Evolutionary conservation across 1,139 yeast species (phyloP), one percentile per base, ranked within the genome.

Genomic region (Diutina sp.): DNA sequence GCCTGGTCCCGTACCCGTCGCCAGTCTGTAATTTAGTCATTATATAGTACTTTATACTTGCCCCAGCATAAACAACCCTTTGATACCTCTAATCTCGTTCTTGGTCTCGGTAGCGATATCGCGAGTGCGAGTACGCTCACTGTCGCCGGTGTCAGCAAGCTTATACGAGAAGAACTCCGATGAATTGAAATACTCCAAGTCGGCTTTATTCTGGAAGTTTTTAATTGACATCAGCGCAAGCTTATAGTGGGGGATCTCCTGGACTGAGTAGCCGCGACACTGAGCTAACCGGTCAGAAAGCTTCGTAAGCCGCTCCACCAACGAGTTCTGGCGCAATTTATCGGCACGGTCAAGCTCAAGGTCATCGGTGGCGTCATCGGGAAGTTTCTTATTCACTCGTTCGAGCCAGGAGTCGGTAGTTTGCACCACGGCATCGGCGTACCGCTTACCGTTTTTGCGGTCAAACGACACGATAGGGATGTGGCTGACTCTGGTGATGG

Each of bases 61-160:
- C 1, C 80, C 80, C 61, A 78, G 74, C 77, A 75, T 76, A 60
- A 64, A 75, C 61, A 73, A 63, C 7, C 80, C 80, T 63, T 76
- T 76, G 47, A 76, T 72, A 55, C 73, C 67, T 58, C 80, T 64
- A n/a, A 76, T 72, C 57, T 72, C 78, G 60, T 69, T 73, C 61
- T 69, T 72, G 11, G 70, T 68, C 54, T 74, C 79, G 6, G 66
- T 64, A 0, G 71, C 71, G 59, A 74, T 60, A 59, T 73, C 73
- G 55, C 63, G 68, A 63, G 65, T 59, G 57, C 54, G 60, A 54
- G 47, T 54, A 56, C 48, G 45, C 51, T 9, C 60, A 58, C 11
- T 30, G 8, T 57, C 55, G 16, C n/a, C 18, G 2, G 6, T n/a
- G 6, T 16, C 38, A 1, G 55, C 55, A 2, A 41, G 48, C 6